phyloP scores from a whole-genome alignment of 106 monocot genomes.

The Xerophyta viscosa region DNA sequence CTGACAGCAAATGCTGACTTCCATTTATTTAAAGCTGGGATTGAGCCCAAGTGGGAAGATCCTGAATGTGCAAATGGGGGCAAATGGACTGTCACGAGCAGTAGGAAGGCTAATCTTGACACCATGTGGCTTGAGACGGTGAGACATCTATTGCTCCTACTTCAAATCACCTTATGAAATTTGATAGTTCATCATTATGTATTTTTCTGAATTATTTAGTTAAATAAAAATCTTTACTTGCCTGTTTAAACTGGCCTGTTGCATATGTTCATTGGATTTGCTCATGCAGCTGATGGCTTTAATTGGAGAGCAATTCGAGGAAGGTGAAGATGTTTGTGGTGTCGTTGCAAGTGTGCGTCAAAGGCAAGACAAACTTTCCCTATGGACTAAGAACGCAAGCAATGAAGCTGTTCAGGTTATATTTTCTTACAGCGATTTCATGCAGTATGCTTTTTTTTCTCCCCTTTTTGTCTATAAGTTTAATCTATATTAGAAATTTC shows the following conservation, averaged over 20 bases:
- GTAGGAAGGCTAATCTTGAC: conserved; percentile 70
- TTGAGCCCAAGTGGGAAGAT: conserved; percentile 98
- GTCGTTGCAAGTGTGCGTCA: conserved; percentile 90
- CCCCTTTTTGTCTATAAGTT: too few species aligned
- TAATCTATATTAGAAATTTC: too few species aligned
- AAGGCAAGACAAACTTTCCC: conserved; percentile 82
- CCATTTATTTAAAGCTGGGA: conserved; percentile 77
- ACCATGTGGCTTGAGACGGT: conserved; percentile 97
- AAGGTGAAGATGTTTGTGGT: conserved; percentile 88
- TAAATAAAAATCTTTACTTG: too few species aligned
- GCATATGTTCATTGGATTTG: too few species aligned
- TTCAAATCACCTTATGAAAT: too few species aligned
- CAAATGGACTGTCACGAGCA: conserved; percentile 72
- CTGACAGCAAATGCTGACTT: conserved; percentile 74
- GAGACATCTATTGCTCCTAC: background rate
- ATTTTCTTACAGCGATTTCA: background rate
- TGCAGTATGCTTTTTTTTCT: background rate
- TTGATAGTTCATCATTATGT: too few species aligned
- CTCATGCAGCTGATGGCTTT: conserved; percentile 79
- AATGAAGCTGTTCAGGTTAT: conserved; percentile 96
- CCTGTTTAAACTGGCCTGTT: too few species aligned
- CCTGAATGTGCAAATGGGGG: conserved; percentile 90
- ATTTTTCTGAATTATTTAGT: too few species aligned
- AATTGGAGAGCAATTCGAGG: conserved; percentile 99
- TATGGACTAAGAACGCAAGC: conserved; percentile 90